phyloP scores from a whole-genome alignment of 257 asterid species.

The Solanum medicagineum region DNA sequence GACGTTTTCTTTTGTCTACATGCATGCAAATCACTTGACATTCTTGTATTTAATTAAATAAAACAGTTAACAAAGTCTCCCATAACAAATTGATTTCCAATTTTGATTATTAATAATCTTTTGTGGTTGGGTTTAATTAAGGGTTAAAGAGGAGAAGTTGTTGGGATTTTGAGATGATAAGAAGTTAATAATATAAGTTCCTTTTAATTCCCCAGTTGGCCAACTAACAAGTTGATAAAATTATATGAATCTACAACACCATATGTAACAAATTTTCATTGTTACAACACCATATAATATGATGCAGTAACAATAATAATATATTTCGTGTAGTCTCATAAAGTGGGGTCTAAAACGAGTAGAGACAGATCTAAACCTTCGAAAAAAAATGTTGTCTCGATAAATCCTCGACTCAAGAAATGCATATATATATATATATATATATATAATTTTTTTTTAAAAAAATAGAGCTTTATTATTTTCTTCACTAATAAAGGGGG shows the following conservation, averaged over 20 bases:
- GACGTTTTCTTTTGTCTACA: background rate
- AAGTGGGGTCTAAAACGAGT: fast-evolving
- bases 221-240: background rate
- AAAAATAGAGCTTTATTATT: background rate
- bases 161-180: background rate
- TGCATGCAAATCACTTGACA: background rate
- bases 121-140: background rate
- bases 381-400: background rate
- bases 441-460: background rate
- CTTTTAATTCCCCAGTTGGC: background rate
- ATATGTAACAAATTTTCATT: background rate
- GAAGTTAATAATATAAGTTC: background rate
- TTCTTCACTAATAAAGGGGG: background rate
- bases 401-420: background rate
- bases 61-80: background rate
- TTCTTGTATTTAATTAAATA: background rate
- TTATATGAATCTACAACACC: background rate
- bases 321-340: background rate
- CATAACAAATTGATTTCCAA: background rate
- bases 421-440: background rate
- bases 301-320: background rate
- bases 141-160: background rate
- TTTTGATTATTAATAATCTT: background rate
- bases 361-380: background rate
- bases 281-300: background rate